These are phyloP conservation scores for Prillingera fragicola DNA, from an alignment of 1,284 basidiomycete species.

Conservation along the genomic window DNA sequence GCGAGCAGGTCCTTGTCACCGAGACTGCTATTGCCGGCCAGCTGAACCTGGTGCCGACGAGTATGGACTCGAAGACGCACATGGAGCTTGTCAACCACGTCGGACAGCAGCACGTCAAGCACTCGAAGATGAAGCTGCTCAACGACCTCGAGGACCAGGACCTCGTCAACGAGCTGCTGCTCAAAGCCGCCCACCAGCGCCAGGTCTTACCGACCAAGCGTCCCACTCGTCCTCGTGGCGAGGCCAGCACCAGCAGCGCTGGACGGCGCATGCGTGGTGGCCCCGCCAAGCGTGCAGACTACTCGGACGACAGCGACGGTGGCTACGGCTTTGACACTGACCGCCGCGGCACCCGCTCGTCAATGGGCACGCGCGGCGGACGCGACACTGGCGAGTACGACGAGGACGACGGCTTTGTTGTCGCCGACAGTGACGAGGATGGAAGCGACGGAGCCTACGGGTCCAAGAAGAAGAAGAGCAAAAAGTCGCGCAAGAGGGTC, in stretches of 20 bases:
- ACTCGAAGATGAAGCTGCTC: slow-evolving; percentile 40
- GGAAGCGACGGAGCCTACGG: slow-evolving; percentile 16
- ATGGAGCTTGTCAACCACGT: slow-evolving; percentile 42
- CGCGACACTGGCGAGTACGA: slow-evolving; percentile 27
- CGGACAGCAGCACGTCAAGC: slow-evolving; percentile 42
- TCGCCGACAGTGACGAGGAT: slow-evolving; percentile 36
- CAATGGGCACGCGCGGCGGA: slow-evolving; percentile 1
- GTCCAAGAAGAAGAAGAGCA: slow-evolving; percentile 13
- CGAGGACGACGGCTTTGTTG: slow-evolving; percentile 46
- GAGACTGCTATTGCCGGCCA: slow-evolving; percentile 40
- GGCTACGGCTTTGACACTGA: slow-evolving; percentile 1
- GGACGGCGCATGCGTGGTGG: slow-evolving; percentile 2
- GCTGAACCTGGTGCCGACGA: slow-evolving; percentile 36
- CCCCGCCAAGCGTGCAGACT: slow-evolving; percentile 15
- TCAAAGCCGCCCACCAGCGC: slow-evolving; percentile 21
- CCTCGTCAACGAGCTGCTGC: slow-evolving; percentile 25
- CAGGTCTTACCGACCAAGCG: slow-evolving; percentile 5
- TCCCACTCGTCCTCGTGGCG: slow-evolving; percentile 2
- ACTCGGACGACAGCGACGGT: slow-evolving; percentile 10
- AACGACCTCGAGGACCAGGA: slow-evolving; percentile 32
- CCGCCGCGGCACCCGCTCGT: slow-evolving; percentile 4
- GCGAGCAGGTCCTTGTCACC: slow-evolving; percentile 35
- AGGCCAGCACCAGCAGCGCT: slow-evolving; percentile 3
- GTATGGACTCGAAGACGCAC: slow-evolving; percentile 41
- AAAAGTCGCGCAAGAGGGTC: slow-evolving; percentile 9